Evolutionary conservation across 805 yeast species (phyloP).

Genomic region (Yarrowia yakushimensis): DNA sequence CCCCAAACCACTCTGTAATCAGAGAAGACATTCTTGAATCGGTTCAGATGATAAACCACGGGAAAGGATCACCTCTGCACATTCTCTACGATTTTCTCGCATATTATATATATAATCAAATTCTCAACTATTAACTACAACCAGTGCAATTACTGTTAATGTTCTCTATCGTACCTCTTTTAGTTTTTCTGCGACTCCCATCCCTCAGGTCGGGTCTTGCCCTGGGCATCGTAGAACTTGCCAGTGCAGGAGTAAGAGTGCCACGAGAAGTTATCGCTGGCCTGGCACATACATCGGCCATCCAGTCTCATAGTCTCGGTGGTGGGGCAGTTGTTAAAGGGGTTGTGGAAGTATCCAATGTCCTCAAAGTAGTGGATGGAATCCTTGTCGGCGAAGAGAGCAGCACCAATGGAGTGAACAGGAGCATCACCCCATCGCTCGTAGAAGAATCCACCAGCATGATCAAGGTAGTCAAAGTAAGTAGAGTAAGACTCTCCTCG

Average conservation of each 20-base stretch:
- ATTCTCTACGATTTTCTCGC: too few species aligned
- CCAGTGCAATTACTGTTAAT: constrained; percentile 12
- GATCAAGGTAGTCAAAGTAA: constrained; percentile 61
- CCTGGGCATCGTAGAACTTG: constrained; percentile 36
- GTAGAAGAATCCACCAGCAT: constrained; percentile 73
- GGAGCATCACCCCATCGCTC: constrained; percentile 97
- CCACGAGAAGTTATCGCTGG: constrained; percentile 38
- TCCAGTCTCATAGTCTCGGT: constrained; percentile 42
- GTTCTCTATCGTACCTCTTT: not conserved
- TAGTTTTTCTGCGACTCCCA: constrained; percentile 19
- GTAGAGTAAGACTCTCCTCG: constrained; percentile 53
- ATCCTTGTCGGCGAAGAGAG: constrained; percentile 53
- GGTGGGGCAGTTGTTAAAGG: constrained; percentile 65
- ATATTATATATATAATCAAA: not conserved
- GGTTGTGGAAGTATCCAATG: constrained; percentile 67
- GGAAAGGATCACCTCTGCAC: too few species aligned
- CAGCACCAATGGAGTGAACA: constrained; percentile 73
- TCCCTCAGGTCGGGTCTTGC: constrained; percentile 26
- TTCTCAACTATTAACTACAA: constrained; percentile 10
- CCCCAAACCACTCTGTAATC: too few species aligned
- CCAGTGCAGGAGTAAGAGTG: constrained; percentile 40
- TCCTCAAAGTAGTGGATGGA: constrained; percentile 70
- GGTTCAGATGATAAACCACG: too few species aligned
- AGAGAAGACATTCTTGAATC: too few species aligned
- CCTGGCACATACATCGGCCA: constrained; percentile 55